A percentile compares a stretch with the other conserved stretches of the same genome.
phyloP scores from a whole-genome alignment of 192 early-diverging fungal species.

The Dispira parvispora region DNA sequence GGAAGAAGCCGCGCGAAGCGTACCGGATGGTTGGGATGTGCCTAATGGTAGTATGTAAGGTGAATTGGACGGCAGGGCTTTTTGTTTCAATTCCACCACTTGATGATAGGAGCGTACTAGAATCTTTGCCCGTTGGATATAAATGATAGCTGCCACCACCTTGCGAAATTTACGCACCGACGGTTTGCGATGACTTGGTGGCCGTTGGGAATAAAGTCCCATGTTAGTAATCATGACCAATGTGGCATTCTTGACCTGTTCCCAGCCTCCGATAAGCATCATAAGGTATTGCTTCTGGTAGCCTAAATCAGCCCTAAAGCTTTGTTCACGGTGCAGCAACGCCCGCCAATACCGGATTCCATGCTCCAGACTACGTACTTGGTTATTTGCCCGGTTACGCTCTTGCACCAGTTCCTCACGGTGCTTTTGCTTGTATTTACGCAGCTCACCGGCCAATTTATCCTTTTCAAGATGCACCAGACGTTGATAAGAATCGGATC shows the following conservation, averaged over 20 bases:
- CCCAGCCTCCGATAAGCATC: slow-evolving; percentile 14
- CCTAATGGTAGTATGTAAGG: too few relatives aligned
- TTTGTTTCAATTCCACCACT: not conserved
- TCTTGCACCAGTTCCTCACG: slow-evolving; percentile 3
- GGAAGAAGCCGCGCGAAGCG: too few relatives aligned
- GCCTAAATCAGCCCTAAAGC: slow-evolving; percentile 13
- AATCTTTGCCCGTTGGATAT: not conserved
- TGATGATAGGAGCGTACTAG: not conserved
- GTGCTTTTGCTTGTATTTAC: not conserved
- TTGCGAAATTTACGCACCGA: slow-evolving; percentile 10
- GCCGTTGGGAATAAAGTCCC: slow-evolving; percentile 4
- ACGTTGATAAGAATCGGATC: not conserved
- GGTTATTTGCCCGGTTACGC: slow-evolving; percentile 10
- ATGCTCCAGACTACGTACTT: slow-evolving; percentile 5
- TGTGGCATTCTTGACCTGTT: slow-evolving; percentile 9
- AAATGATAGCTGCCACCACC: not conserved
- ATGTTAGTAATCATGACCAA: slow-evolving; percentile 7
- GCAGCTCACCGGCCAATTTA: not conserved
- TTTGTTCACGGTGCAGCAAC: slow-evolving; percentile 11
- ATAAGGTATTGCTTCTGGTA: slow-evolving; percentile 15
- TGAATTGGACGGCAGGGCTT: too few relatives aligned
- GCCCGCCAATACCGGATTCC: slow-evolving; percentile 5
- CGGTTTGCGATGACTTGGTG: slow-evolving; percentile 8
- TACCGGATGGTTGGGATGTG: too few relatives aligned
- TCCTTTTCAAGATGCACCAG: slow-evolving; percentile 4